Evolutionary conservation across 2,329 filamentous ascomycete genomes (phyloP), one percentile per base, ranked within the genome.

Genomic region (Apiospora pterosperma): DNA sequence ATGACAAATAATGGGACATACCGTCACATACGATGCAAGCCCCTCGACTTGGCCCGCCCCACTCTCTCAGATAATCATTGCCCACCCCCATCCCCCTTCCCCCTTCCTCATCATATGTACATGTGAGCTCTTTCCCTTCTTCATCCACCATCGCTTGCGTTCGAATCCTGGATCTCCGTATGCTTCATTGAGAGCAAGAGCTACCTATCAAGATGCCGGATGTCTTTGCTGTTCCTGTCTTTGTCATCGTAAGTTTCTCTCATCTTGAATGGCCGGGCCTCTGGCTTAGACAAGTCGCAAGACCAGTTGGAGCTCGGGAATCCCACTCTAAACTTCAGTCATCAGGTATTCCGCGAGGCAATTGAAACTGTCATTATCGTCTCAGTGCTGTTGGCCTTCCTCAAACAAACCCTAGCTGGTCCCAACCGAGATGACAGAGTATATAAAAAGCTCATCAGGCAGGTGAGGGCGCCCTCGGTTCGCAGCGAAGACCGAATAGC

Each of bases 301-400:
- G 7, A 6, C 48, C 48, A 55, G 16, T 1, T 34, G n/a, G 48
- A 34, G 48, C 48, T 34, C 25, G 28, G 12, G 28, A 34, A 55
- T 34, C 28, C 16, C 48, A 12, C 25, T 55, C 48, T 55, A 34
- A 55, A 34, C 28, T 34, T 34, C 12, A 12, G 28, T 34, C 16
- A n/a, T 5, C 48, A 55, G 48, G 48, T 44, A 79, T 96, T 97
- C 76, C 89, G 93, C 74, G 93, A 97, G 80, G 88, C 88, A 48
- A 81, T 97, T 59, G 93, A 97, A 81, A 91, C 90, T 0, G 89
- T 86, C 72, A 93, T 97, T 73, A 92, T 97, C 71, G 88, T 96
- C 67, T 95, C 93, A 0, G 90, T 97, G n/a, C 82, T 97, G 38
- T 85, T 97, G 44, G 88, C 92, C 25, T 96, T 96, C 75, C 80